A percentile compares a stretch with the other conserved stretches of the same genome.
phyloP scores from a whole-genome alignment of 495 filamentous ascomycete genomes.

The Geopyxis carbonaria region DNA sequence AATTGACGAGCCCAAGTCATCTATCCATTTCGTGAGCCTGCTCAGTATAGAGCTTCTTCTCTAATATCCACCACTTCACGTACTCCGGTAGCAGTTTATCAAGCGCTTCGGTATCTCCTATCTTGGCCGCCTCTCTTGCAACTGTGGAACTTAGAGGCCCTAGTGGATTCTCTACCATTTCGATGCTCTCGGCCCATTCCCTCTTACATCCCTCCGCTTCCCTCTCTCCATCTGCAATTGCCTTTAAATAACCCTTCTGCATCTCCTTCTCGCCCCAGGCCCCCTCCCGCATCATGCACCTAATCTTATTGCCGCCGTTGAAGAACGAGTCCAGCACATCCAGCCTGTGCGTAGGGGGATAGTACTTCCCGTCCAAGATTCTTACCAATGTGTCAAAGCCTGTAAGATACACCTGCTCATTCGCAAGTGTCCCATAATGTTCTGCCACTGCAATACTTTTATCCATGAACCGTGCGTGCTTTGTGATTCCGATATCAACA shows the following conservation, averaged over 20 bases:
- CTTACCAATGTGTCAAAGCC: conserved; percentile 81
- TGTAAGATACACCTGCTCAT: conserved; percentile 58
- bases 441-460: conserved; percentile 55
- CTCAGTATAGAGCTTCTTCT: conserved; percentile 33
- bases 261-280: conserved; percentile 46
- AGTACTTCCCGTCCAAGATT: conserved; percentile 73
- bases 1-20: no score
- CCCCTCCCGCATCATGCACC: conserved; percentile 54
- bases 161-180: conserved; percentile 45
- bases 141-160: conserved; percentile 52
- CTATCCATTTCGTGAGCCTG: neutral
- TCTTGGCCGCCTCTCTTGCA: conserved; percentile 46
- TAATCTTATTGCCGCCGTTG: conserved; percentile 30
- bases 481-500: conserved; percentile 70
- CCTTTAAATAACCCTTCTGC: conserved; percentile 42
- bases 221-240: conserved; percentile 33
- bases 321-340: conserved; percentile 52
- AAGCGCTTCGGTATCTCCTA: conserved; percentile 38
- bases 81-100: conserved; percentile 43
- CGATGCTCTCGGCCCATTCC: conserved; percentile 56
- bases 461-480: conserved; percentile 66
- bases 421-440: conserved; percentile 22
- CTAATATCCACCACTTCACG: conserved; percentile 43
- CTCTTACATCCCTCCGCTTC: conserved; percentile 28
- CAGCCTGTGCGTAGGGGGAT: conserved; percentile 39